Conservation (phyloP, 768 basidiomycete genomes). For the Naganishia onofrii region DNA sequence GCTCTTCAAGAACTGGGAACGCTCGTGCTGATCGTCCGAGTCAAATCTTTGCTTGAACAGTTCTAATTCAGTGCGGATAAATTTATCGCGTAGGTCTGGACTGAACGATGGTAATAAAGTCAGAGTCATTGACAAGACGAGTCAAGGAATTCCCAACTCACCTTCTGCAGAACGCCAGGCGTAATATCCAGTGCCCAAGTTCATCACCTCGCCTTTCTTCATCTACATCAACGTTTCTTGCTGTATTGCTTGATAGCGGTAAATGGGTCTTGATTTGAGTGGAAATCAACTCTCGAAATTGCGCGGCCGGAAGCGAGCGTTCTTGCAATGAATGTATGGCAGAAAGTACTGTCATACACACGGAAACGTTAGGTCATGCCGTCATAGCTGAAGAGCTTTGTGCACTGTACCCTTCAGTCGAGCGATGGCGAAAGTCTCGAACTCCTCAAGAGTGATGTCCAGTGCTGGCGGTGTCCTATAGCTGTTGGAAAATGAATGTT, state of each 20-base stretch:
- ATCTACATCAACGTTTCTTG: slow-evolving; percentile 57
- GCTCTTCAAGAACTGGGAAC: slow-evolving; percentile 62
- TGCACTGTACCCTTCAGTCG: slow-evolving; percentile 61
- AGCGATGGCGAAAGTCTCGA: slow-evolving; percentile 85
- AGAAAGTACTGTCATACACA: slow-evolving; percentile 35
- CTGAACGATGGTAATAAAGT: slow-evolving; percentile 54
- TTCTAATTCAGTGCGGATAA: slow-evolving; percentile 81
- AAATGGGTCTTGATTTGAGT: slow-evolving; percentile 72
- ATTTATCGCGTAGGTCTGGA: slow-evolving; percentile 82
- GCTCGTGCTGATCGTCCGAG: slow-evolving; percentile 60
- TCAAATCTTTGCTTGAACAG: slow-evolving; percentile 82
- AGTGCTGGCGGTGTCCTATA: slow-evolving; percentile 80
- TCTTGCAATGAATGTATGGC: slow-evolving; percentile 43
- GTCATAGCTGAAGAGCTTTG: too few species aligned
- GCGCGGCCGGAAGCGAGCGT: slow-evolving; percentile 40
- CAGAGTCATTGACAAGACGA: background rate
- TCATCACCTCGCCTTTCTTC: slow-evolving; percentile 76
- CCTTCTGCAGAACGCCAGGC: slow-evolving; percentile 95
- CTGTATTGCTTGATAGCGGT: slow-evolving; percentile 62
- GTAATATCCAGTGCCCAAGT: slow-evolving; percentile 85
- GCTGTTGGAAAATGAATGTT: slow-evolving; percentile 55
- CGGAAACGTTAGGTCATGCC: background rate
- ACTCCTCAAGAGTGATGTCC: slow-evolving; percentile 91
- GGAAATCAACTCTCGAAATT: slow-evolving; percentile 55
- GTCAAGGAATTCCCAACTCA: slow-evolving; percentile 56